Percentiles rank a stretch among this genome's conserved stretches.
Evolutionary conservation across 2,329 filamentous ascomycete species (phyloP).

Genomic region (Trichophyton equinum): DNA sequence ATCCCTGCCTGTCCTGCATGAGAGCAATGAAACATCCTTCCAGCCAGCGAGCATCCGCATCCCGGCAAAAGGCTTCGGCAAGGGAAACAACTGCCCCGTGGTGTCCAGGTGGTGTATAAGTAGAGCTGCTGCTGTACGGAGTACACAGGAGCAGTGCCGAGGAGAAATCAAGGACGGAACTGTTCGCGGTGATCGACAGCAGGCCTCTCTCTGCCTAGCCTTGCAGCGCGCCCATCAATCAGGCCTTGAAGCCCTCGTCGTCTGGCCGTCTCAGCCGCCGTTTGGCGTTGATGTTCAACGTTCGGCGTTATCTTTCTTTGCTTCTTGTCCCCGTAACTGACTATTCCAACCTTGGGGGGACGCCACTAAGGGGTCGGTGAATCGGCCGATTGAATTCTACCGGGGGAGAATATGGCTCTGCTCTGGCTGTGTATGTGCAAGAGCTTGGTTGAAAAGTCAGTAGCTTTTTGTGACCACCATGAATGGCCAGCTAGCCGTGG

Average conservation of each 20-base stretch:
- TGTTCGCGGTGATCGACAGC: not conserved
- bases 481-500: not conserved
- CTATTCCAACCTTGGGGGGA: not conserved
- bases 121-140: not conserved
- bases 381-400: not conserved
- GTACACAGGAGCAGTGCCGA: not conserved
- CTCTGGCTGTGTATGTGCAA: not conserved
- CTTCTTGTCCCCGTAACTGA: no score
- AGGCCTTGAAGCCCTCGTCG: not conserved
- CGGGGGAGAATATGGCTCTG: not conserved
- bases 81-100: not conserved
- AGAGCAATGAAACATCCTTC: not conserved
- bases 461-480: not conserved
- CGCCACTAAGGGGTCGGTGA: not conserved
- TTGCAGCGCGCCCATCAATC: not conserved
- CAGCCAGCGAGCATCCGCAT: not conserved
- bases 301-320: not conserved
- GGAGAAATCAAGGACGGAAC: not conserved
- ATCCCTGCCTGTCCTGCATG: not conserved
- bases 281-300: not conserved
- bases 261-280: not conserved
- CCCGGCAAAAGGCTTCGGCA: not conserved
- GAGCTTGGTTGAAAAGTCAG: not conserved
- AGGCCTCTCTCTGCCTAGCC: not conserved
- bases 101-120: not conserved